Percentiles rank a stretch among this genome's conserved stretches.
Evolutionary conservation across 2,329 filamentous ascomycete species (phyloP).

Genomic region (Nigrospora oryzae): DNA sequence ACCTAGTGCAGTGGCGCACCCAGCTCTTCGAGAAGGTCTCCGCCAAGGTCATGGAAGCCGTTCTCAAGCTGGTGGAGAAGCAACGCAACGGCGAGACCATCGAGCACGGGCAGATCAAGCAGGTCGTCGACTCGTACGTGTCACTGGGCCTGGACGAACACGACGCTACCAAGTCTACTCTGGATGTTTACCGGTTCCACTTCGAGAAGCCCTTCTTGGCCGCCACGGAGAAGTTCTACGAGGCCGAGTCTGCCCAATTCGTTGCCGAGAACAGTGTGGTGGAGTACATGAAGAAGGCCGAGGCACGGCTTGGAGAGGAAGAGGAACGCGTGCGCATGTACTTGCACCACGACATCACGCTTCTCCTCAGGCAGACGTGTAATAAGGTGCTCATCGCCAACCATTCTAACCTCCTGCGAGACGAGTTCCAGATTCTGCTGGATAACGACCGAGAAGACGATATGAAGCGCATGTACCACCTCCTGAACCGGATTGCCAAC

Average conservation of each 20-base stretch:
- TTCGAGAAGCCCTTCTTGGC: slow-evolving; percentile 90
- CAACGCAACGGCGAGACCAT: slow-evolving; percentile 97
- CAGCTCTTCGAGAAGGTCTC: slow-evolving; percentile 83
- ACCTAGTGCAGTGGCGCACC: slow-evolving; percentile 90
- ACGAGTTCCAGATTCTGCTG: slow-evolving; percentile 90
- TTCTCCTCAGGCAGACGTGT: slow-evolving; percentile 76
- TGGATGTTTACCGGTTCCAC: slow-evolving; percentile 87
- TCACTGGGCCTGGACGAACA: slow-evolving; percentile 90
- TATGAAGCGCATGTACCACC: slow-evolving; percentile 90
- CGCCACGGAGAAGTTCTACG: slow-evolving; percentile 79
- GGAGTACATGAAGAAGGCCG: slow-evolving; percentile 99
- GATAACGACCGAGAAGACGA: slow-evolving; percentile 94
- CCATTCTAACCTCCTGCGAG: slow-evolving; percentile 76
- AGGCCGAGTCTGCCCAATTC: slow-evolving; percentile 87
- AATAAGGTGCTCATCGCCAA: slow-evolving; percentile 84
- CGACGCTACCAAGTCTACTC: slow-evolving; percentile 85
- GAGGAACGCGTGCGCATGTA: slow-evolving; percentile 90
- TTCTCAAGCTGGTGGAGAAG: slow-evolving; percentile 91
- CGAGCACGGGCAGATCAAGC: slow-evolving; percentile 93
- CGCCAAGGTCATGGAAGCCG: slow-evolving; percentile 86
- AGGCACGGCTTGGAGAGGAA: slow-evolving; percentile 80
- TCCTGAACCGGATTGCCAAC: slow-evolving; percentile 81
- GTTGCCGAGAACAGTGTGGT: slow-evolving; percentile 95
- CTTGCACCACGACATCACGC: slow-evolving; percentile 81
- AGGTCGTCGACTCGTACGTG: slow-evolving; percentile 92